phyloP scores from a whole-genome alignment of 2,329 filamentous ascomycete species.

The Paracoccidioides lutzii region DNA sequence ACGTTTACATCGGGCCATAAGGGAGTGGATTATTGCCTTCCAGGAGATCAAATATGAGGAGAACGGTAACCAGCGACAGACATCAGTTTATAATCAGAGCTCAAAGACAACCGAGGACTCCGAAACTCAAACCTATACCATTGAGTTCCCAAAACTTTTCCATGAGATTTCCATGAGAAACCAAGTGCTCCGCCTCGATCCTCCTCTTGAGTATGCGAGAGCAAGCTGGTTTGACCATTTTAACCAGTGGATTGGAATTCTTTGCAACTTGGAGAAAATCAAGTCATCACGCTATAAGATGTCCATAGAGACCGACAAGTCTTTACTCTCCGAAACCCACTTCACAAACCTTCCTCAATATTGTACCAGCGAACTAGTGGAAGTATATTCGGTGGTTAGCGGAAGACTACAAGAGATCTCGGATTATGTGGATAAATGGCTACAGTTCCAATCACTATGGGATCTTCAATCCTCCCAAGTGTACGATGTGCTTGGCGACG shows the following conservation, averaged over 20 bases:
- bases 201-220: conserved; percentile 78
- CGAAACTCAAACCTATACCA: conserved; percentile 22
- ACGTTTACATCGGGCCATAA: conserved; percentile 74
- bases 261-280: conserved; percentile 86
- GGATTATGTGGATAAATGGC: conserved; percentile 89
- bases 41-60: conserved; percentile 40
- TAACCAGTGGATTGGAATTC: conserved; percentile 82
- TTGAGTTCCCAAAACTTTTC: conserved; percentile 44
- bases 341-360: conserved; percentile 77
- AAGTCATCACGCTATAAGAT: conserved; percentile 94
- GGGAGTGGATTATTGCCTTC: conserved; percentile 79
- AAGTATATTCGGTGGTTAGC: conserved; percentile 74
- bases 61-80: conserved; percentile 5
- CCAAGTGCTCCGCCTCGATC: conserved; percentile 92
- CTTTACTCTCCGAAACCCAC: conserved; percentile 35
- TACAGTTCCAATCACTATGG: conserved; percentile 97
- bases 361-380: conserved; percentile 65
- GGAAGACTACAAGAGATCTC: conserved; percentile 68
- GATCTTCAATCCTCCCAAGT: conserved; percentile 93
- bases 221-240: conserved; percentile 90
- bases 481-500: conserved; percentile 80
- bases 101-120: conserved; percentile 15
- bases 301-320: conserved; percentile 44
- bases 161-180: conserved; percentile 97
- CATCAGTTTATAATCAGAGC: neutral